Evolutionary conservation across 306 rosid genomes (phyloP), one percentile per base, ranked within the genome.

Genomic region (Acmispon strigosus): DNA sequence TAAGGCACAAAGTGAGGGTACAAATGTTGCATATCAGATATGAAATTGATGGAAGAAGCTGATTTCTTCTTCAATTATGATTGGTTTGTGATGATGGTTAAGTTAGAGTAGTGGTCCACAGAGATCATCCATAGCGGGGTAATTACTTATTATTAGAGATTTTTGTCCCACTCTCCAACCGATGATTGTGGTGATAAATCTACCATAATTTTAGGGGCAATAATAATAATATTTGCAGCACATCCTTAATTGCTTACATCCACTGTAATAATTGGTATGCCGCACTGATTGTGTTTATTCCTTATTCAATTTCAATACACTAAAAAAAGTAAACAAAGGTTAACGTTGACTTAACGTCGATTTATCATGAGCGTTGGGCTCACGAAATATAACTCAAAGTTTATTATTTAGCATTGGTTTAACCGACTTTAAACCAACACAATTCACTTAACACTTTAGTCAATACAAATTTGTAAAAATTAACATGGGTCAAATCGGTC

Each of bases 131-230:
- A 13, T 43, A 29, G 49, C 1, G n/a, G n/a, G 15, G 53, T 29
- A 62, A 45, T 18, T 77, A 32, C 6, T 32, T 32, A 5, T 32
- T 32, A 47, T 69, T 16, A 4, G 27, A 69, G 76, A 51, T 34
- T 69, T 53, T 45, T 49, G 74, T 65, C 78, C 81, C 75, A 76
- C 75, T 48, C 65, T 11, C 24, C 66, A 34, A 62, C 56, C 20
- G 16, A 56, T 39, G 70, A 66, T 54, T 24, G 63, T 39, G 65
- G 37, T 59, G 41, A 55, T 27, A 60, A 29, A 42, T 62, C 19
- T 34, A 55, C 73, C 77, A 2, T 64, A 29, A 55, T 62, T 60
- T 50, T 9, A 67, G 32, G 65, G 59, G 68, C 44, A 17, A 50
- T n/a, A n/a, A n/a, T n/a, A n/a, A n/a, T n/a, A n/a, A n/a, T 6